phyloP scores from a whole-genome alignment of 2,329 filamentous ascomycete species.

The Madurella mycetomatis region DNA sequence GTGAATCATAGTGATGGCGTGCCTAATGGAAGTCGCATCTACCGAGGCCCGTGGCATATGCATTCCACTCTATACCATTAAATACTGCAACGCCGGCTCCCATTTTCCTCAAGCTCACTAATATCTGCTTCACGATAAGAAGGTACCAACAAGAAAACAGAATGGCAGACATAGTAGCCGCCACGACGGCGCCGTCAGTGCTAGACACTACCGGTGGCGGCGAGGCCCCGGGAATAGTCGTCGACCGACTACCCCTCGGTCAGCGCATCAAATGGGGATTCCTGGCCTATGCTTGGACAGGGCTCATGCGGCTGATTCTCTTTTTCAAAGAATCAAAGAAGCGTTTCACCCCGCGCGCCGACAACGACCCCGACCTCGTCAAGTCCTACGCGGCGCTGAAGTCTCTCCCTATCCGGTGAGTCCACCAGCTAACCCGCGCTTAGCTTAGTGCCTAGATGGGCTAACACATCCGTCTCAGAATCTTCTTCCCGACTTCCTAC shows the following conservation, averaged over 20 bases:
- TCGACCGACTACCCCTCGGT: neutral
- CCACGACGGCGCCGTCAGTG: neutral
- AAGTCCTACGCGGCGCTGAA: conserved; percentile 24
- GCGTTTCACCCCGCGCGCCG: neutral
- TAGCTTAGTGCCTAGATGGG: neutral
- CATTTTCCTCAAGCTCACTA: too few species aligned
- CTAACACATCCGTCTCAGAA: conserved; percentile 19
- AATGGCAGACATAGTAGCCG: neutral
- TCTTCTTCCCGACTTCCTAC: conserved; percentile 39
- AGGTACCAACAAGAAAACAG: neutral
- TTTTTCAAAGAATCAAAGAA: conserved; percentile 9
- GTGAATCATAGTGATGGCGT: too few species aligned
- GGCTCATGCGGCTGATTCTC: neutral
- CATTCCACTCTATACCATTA: too few species aligned
- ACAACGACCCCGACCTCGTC: conserved; percentile 17
- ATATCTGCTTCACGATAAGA: neutral
- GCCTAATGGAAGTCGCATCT: too few species aligned
- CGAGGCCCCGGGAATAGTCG: neutral
- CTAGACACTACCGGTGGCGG: neutral
- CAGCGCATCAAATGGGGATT: neutral
- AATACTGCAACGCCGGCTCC: too few species aligned
- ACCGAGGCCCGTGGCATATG: too few species aligned
- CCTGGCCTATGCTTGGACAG: neutral
- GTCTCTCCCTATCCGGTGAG: conserved; percentile 18
- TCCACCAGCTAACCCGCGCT: neutral